Conservation (phyloP, 192 early-diverging fungal genomes). For the Fimicolochytrium jonesii region DNA sequence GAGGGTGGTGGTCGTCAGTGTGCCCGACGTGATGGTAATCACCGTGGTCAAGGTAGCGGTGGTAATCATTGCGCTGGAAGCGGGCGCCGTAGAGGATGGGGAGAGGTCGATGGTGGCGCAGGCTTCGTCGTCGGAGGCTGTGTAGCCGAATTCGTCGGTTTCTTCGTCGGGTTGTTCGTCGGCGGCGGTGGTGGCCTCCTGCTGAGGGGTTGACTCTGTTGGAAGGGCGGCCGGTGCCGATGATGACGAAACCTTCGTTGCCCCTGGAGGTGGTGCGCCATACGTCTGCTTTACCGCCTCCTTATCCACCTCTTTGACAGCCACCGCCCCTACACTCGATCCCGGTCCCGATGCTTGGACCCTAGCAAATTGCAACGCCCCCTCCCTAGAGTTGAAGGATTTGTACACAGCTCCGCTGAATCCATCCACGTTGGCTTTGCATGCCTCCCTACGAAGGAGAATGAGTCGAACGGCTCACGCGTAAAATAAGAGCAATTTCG, state of each 20-base stretch:
- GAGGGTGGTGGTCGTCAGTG: background rate
- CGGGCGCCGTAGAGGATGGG: no score
- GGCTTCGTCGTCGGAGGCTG: slow-evolving; percentile 1
- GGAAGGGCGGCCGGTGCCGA: background rate
- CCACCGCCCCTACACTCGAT: background rate
- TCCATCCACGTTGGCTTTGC: slow-evolving; percentile 48
- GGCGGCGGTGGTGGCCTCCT: background rate
- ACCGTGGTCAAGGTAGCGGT: background rate
- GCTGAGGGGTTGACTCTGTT: background rate
- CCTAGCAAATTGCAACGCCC: slow-evolving; percentile 51
- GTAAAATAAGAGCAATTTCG: no score
- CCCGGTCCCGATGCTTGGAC: slow-evolving; percentile 8
- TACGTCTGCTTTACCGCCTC: background rate
- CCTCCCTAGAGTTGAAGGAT: slow-evolving; percentile 50
- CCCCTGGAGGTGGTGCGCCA: background rate
- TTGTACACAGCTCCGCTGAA: slow-evolving; percentile 58
- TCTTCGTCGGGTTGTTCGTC: background rate
- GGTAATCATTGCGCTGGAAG: background rate
- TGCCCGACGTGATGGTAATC: background rate
- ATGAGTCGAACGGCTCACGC: no score
- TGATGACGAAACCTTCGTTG: background rate
- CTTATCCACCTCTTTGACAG: background rate
- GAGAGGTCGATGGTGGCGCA: background rate
- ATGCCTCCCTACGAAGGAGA: slow-evolving; percentile 61
- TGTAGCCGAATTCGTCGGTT: background rate